Conservation (phyloP, 2,329 filamentous ascomycete genomes). For the Colletotrichum phormii region DNA sequence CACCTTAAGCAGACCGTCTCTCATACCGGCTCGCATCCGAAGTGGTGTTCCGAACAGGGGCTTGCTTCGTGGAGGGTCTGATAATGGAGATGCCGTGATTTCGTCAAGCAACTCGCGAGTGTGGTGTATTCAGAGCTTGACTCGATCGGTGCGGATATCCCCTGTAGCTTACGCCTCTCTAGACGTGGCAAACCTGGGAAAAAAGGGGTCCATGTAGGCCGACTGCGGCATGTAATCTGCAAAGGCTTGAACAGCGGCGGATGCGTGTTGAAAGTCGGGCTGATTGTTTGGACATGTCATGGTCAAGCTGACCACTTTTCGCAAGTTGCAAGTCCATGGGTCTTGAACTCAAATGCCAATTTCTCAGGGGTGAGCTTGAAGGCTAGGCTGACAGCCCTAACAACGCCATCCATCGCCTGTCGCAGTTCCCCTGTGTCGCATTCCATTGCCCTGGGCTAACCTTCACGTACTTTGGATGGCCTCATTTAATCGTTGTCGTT, state of each 20-base stretch:
- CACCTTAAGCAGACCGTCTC: conserved; percentile 2
- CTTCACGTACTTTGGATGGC: background rate
- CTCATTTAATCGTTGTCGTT: conserved; percentile 1
- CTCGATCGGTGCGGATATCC: background rate
- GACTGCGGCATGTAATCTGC: background rate
- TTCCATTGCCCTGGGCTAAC: background rate
- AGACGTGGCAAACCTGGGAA: background rate
- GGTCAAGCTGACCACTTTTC: background rate
- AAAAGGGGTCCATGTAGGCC: background rate
- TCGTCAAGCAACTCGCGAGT: background rate
- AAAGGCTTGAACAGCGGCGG: background rate
- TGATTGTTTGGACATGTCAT: background rate
- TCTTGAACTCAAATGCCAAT: background rate
- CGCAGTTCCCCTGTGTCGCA: background rate
- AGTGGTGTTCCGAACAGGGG: background rate
- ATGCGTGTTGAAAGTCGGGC: background rate
- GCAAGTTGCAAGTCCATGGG: background rate
- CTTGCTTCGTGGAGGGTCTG: background rate
- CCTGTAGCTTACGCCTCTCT: background rate
- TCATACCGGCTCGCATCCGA: conserved; percentile 13
- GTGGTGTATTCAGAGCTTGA: background rate
- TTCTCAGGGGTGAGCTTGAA: conserved; percentile 1
- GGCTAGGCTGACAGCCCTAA: background rate
- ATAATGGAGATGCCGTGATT: background rate
- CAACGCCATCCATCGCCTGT: conserved; percentile 5